These are phyloP conservation scores for Phtheirospermum japonicum DNA, from an alignment of 257 asterid species.

Conservation along the genomic window DNA sequence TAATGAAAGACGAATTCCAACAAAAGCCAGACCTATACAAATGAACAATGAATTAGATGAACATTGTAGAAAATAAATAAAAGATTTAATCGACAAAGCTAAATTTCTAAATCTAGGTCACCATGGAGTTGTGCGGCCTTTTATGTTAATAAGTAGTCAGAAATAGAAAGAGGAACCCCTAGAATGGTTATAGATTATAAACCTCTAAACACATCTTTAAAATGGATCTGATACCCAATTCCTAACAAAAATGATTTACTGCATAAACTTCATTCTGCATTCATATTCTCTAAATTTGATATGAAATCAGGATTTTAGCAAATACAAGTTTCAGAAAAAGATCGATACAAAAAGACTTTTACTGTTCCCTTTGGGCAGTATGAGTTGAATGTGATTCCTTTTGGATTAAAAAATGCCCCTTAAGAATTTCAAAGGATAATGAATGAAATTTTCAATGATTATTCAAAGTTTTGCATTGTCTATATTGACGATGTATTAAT, in stretches of 20 bases:
- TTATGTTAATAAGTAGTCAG: background rate
- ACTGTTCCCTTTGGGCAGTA: too few relatives aligned
- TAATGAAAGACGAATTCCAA: too few relatives aligned
- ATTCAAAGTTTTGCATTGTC: too few relatives aligned
- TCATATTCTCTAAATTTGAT: too few relatives aligned
- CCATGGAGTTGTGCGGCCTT: background rate
- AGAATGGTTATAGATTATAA: background rate
- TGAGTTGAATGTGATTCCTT: too few relatives aligned
- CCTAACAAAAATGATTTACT: background rate
- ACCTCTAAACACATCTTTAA: background rate
- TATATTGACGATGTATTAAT: too few relatives aligned
- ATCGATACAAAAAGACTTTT: too few relatives aligned
- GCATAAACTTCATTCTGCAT: background rate
- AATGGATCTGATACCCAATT: background rate
- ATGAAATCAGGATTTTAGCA: too few relatives aligned
- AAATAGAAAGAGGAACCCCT: background rate
- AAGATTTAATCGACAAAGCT: background rate
- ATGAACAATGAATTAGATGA: slow-evolving; percentile 1
- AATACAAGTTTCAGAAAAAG: too few relatives aligned
- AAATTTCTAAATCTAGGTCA: background rate
- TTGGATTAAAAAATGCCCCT: too few relatives aligned
- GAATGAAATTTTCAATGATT: too few relatives aligned
- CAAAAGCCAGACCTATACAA: background rate
- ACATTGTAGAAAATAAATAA: background rate
- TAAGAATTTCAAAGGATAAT: too few relatives aligned